A percentile compares a stretch with the other conserved stretches of the same genome.
These are phyloP conservation scores for Rosa lucieae DNA, from an alignment of 306 rosid species.

Conservation along the genomic window DNA sequence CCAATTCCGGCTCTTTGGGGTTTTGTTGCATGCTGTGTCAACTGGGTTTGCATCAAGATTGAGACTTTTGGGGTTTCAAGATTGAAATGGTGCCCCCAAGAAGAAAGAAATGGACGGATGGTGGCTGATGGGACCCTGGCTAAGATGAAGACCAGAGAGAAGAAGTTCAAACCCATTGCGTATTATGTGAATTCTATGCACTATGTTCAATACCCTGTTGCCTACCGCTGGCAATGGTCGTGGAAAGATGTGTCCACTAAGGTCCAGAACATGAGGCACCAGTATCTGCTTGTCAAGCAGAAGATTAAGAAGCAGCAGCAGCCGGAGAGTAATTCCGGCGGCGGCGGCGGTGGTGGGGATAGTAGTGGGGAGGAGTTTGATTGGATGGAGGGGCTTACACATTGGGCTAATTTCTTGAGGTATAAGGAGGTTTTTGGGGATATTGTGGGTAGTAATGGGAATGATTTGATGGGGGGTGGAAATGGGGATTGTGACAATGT, in stretches of 20 bases:
- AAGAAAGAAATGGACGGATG: slow-evolving; percentile 97
- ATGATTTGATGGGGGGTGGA: too few relatives aligned
- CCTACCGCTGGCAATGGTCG: slow-evolving; percentile 94
- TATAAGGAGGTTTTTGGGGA: slow-evolving; percentile 95
- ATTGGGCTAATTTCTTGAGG: slow-evolving; percentile 85
- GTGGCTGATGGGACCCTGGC: slow-evolving; percentile 72
- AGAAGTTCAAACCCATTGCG: slow-evolving; percentile 85
- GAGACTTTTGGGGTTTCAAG: too few relatives aligned
- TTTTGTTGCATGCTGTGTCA: slow-evolving; percentile 35
- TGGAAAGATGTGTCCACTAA: slow-evolving; percentile 98
- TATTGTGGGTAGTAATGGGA: too few relatives aligned
- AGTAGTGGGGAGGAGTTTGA: slow-evolving; percentile 71
- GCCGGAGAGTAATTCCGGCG: slow-evolving; percentile 32
- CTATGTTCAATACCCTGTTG: slow-evolving; percentile 59
- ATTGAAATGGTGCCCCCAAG: slow-evolving; percentile 65
- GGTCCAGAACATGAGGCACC: slow-evolving; percentile 99
- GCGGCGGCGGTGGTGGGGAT: slow-evolving; percentile 30
- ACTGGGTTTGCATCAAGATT: too few relatives aligned
- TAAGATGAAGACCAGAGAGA: slow-evolving; percentile 92
- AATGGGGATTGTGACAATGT: too few relatives aligned
- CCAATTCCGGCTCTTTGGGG: not conserved
- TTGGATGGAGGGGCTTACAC: slow-evolving; percentile 84
- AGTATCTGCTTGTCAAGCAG: slow-evolving; percentile 90
- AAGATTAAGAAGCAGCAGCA: slow-evolving; percentile 69
- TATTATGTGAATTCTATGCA: slow-evolving; percentile 80